phyloP scores from a whole-genome alignment of 2,329 filamentous ascomycete species.

The Aspergillus intermedius region DNA sequence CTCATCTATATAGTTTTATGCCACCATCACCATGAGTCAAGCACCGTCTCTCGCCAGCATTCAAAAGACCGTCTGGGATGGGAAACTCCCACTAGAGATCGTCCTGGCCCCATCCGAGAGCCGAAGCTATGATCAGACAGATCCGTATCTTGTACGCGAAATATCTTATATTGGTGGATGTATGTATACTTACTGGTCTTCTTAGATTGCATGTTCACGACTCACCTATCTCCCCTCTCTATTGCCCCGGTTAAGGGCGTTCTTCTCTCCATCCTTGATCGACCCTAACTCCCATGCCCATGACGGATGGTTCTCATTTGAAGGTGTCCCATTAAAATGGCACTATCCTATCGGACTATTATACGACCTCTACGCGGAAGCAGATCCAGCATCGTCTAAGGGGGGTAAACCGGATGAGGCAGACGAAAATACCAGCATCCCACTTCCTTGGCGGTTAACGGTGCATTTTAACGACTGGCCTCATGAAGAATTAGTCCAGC shows the following conservation, averaged over 20 bases:
- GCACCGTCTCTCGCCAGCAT: constrained; percentile 23
- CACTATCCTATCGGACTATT: constrained; percentile 64
- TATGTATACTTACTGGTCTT: neutral
- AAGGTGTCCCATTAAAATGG: constrained; percentile 64
- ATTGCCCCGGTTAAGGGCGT: constrained; percentile 55
- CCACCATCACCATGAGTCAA: neutral
- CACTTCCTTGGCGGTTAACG: constrained; percentile 57
- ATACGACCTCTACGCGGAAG: constrained; percentile 61
- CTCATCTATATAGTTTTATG: neutral
- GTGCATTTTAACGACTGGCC: constrained; percentile 57
- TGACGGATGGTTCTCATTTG: constrained; percentile 59
- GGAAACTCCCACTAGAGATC: constrained; percentile 55
- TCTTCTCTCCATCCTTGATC: constrained; percentile 56
- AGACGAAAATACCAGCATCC: constrained; percentile 11
- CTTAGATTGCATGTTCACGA: constrained; percentile 55
- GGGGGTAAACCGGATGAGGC: constrained; percentile 5
- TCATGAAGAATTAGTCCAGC: constrained; percentile 50
- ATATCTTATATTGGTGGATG: neutral
- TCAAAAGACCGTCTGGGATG: constrained; percentile 51
- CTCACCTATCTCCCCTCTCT: constrained; percentile 64
- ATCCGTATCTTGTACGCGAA: constrained; percentile 52
- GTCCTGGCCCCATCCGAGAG: constrained; percentile 54
- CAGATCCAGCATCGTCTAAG: constrained; percentile 38
- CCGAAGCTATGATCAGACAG: constrained; percentile 53
- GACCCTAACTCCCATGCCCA: constrained; percentile 47